Evolutionary conservation across 306 rosid genomes (phyloP).

Genomic region (Cucurbita pepo): DNA sequence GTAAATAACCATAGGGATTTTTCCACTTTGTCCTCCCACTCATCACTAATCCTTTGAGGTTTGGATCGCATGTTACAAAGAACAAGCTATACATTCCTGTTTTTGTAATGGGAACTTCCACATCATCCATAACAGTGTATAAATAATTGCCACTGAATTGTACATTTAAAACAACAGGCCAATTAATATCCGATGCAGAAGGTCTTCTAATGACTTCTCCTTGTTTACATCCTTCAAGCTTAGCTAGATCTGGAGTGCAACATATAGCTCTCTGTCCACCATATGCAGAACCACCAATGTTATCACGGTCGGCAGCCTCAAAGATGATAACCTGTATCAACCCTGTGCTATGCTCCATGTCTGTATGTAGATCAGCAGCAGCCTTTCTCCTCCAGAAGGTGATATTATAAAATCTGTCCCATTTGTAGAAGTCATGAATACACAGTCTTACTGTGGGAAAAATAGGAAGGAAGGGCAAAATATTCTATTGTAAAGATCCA

Average conservation of each 20-base stretch:
- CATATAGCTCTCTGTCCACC: constrained; percentile 94
- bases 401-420: constrained; percentile 58
- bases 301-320: constrained; percentile 85
- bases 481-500: background rate
- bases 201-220: constrained; percentile 82
- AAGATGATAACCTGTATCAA: constrained; percentile 61
- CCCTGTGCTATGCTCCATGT: constrained; percentile 28
- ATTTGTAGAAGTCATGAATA: constrained; percentile 12
- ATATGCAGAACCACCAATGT: constrained; percentile 92
- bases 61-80: constrained; percentile 81
- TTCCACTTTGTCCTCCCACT: constrained; percentile 87
- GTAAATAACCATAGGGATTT: constrained; percentile 78
- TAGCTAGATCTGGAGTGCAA: constrained; percentile 88
- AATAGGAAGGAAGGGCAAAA: background rate
- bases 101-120: constrained; percentile 36
- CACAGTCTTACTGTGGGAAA: background rate
- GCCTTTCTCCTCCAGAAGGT: constrained; percentile 56
- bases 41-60: constrained; percentile 63
- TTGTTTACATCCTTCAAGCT: constrained; percentile 79
- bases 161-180: constrained; percentile 62
- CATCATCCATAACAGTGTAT: constrained; percentile 20
- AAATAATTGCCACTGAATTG: constrained; percentile 26
- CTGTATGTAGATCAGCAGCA: constrained; percentile 33
- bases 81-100: constrained; percentile 94
- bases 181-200: constrained; percentile 50